Conservation (phyloP, 768 basidiomycete species). For the Pulveroboletus ravenelii region DNA sequence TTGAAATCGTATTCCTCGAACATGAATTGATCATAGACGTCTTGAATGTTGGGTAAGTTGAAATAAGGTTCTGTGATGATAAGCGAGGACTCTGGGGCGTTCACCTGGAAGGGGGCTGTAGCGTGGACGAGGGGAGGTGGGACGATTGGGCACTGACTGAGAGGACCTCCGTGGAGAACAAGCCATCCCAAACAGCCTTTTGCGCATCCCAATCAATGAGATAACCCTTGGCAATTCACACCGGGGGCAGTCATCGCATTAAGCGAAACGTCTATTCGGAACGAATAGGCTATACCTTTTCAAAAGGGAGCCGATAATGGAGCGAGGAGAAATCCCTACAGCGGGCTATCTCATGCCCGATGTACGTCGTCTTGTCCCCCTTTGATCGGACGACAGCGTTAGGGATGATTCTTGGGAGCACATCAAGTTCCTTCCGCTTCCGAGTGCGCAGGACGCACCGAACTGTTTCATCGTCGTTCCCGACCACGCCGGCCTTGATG, state of each 20-base stretch:
- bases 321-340: conserved; percentile 81
- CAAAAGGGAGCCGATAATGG: conserved; percentile 80
- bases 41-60: conserved; percentile 88
- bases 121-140: not conserved
- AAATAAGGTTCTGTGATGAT: conserved; percentile 93
- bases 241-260: conserved; percentile 11
- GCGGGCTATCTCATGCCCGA: conserved; percentile 76
- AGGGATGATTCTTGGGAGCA: conserved; percentile 51
- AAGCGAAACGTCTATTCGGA: not conserved
- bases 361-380: conserved; percentile 74
- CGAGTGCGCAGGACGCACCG: conserved; percentile 17
- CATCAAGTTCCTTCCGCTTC: not conserved
- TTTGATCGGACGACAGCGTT: conserved; percentile 87
- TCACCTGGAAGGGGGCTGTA: conserved; percentile 46
- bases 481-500: conserved; percentile 68
- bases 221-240: conserved; percentile 60
- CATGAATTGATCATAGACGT: conserved; percentile 90
- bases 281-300: conserved; percentile 52
- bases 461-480: conserved; percentile 24
- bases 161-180: conserved; percentile 71
- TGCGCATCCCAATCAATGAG: conserved; percentile 94
- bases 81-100: conserved; percentile 67
- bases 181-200: conserved; percentile 89
- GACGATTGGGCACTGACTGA: conserved; percentile 41
- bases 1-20: conserved; percentile 96